These are phyloP conservation scores for Rauvolfia tetraphylla DNA, from an alignment of 257 asterid species.

Conservation along the genomic window DNA sequence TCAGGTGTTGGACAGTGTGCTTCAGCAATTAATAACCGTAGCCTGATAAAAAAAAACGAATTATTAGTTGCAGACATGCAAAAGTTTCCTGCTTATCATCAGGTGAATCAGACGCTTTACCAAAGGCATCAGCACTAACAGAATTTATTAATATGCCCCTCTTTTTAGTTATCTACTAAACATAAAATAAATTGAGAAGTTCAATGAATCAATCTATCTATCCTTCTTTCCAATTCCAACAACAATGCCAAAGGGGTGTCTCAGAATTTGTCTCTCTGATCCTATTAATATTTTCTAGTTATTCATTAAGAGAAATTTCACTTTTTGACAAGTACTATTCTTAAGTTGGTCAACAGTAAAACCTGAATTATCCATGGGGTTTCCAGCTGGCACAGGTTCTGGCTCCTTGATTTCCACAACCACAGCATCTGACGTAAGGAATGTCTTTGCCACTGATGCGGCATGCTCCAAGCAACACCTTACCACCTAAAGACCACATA, in stretches of 20 bases:
- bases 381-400: slow-evolving; percentile 32
- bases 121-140: not conserved
- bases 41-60: slow-evolving; percentile 16
- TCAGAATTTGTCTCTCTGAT: not conserved
- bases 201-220: not conserved
- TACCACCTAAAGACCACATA: slow-evolving; percentile 38
- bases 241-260: not conserved
- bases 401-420: slow-evolving; percentile 52
- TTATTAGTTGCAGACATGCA: not conserved
- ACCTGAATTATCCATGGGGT: slow-evolving; percentile 54
- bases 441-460: slow-evolving; percentile 48
- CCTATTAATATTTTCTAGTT: not conserved
- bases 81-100: not conserved
- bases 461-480: slow-evolving; percentile 64
- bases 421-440: slow-evolving; percentile 50
- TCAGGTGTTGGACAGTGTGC: not conserved
- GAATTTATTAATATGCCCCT: not conserved
- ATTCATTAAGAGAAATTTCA: not conserved
- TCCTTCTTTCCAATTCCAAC: not conserved
- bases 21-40: slow-evolving; percentile 23
- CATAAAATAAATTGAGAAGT: not conserved
- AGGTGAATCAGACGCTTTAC: not conserved
- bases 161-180: not conserved
- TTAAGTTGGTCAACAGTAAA: no score
- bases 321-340: not conserved